Conservation (phyloP, 768 basidiomycete species). For the Collybia nuda region DNA sequence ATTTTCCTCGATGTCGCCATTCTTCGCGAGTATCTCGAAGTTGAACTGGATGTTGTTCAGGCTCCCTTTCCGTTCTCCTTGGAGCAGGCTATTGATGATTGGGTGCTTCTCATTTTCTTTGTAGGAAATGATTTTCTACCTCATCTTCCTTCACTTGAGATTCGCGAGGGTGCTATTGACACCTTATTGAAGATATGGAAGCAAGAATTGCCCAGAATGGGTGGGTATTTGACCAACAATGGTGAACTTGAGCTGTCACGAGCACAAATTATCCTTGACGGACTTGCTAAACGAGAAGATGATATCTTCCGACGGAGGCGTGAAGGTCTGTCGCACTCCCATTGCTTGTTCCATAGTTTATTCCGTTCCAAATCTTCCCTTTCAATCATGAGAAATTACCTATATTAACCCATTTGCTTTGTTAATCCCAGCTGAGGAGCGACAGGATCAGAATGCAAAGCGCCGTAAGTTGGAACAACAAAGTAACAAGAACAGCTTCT, state of each 20-base stretch:
- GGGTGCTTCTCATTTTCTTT: slow-evolving; percentile 99
- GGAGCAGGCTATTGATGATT: slow-evolving; percentile 98
- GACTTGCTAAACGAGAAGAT: slow-evolving; percentile 91
- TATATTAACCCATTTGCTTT: slow-evolving; percentile 25
- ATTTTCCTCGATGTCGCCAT: slow-evolving; percentile 98
- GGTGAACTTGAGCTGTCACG: slow-evolving; percentile 83
- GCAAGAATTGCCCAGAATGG: slow-evolving; percentile 90
- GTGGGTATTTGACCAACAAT: slow-evolving; percentile 94
- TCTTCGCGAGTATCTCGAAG: slow-evolving; percentile 96
- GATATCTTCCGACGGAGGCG: slow-evolving; percentile 91
- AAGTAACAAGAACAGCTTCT: slow-evolving; percentile 34
- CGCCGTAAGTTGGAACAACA: slow-evolving; percentile 71
- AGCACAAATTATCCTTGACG: slow-evolving; percentile 94
- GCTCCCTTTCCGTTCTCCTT: slow-evolving; percentile 85
- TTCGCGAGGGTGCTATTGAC: slow-evolving; percentile 98
- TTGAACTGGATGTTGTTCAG: slow-evolving; percentile 85
- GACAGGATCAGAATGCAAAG: slow-evolving; percentile 90
- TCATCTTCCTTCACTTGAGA: slow-evolving; percentile 96
- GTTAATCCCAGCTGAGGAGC: slow-evolving; percentile 75
- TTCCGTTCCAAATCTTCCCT: slow-evolving; percentile 10
- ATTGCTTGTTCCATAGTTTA: slow-evolving; percentile 12
- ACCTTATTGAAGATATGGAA: slow-evolving; percentile 96
- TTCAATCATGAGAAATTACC: slow-evolving; percentile 14
- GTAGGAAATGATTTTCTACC: slow-evolving; percentile 99
- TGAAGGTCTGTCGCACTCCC: slow-evolving; percentile 68